Percentiles rank a stretch among this genome's conserved stretches.
Evolutionary conservation across 768 basidiomycete species (phyloP).

Genomic region (Boletus vermiculosoides): DNA sequence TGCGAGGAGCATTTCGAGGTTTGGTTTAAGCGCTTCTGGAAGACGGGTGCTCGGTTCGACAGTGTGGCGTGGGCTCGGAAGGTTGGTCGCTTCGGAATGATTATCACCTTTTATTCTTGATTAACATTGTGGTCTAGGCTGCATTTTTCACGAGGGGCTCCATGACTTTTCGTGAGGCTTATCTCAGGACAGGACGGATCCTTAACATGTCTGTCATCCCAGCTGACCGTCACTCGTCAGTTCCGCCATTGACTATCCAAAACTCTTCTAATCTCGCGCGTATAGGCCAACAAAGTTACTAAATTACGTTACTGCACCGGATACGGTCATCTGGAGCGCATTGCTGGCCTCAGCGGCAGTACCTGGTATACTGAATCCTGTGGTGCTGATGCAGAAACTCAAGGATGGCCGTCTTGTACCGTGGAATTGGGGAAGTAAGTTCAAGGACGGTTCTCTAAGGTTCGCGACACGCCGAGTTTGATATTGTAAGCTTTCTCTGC

Average conservation of each 20-base stretch:
- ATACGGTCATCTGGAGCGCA: conserved; percentile 81
- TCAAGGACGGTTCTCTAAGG: conserved; percentile 91
- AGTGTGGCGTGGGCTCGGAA: conserved; percentile 87
- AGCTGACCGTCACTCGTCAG: conserved; percentile 82
- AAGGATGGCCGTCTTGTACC: conserved; percentile 77
- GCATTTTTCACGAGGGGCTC: conserved; percentile 91
- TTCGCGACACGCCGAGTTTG: conserved; percentile 25
- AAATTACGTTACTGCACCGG: conserved; percentile 95
- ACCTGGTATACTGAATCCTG: conserved; percentile 92
- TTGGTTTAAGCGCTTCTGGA: conserved; percentile 72
- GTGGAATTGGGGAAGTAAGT: conserved; percentile 93
- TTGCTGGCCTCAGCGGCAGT: conserved; percentile 90
- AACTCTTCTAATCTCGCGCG: conserved; percentile 5
- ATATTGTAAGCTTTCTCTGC: neutral
- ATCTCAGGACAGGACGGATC: conserved; percentile 86
- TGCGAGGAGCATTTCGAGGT: conserved; percentile 73
- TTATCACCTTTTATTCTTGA: neutral
- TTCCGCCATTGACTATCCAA: conserved; percentile 9
- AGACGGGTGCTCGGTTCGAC: conserved; percentile 94
- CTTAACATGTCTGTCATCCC: conserved; percentile 94
- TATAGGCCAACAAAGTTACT: conserved; percentile 88
- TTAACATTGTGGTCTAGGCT: conserved; percentile 43
- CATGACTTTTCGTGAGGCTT: conserved; percentile 95
- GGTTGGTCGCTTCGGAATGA: conserved; percentile 40
- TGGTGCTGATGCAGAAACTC: conserved; percentile 91